Percentiles rank a stretch among this genome's conserved stretches.
Evolutionary conservation across 176 grass and related monocot genomes (phyloP).

Genomic region (Avena eriantha): DNA sequence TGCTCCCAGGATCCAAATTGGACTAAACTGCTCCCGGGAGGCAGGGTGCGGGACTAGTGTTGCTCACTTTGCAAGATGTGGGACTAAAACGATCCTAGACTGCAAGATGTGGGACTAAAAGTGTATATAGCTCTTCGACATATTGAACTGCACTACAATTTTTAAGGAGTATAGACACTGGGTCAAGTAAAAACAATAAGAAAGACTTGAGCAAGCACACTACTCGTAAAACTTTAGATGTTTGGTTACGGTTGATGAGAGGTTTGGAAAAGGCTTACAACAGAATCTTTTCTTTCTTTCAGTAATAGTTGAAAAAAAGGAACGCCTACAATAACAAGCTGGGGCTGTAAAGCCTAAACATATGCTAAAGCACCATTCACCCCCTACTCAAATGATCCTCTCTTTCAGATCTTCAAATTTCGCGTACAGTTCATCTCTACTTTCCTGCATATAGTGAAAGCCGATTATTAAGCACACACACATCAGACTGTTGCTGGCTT

Average conservation of each 20-base stretch:
- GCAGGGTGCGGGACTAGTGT: too few relatives aligned
- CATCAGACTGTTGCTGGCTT: neutral
- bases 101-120: too few relatives aligned
- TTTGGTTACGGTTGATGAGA: conserved; percentile 9
- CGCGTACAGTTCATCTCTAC: conserved; percentile 63
- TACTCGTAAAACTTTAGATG: conserved; percentile 25
- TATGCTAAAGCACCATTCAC: conserved; percentile 36
- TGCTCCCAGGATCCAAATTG: too few relatives aligned
- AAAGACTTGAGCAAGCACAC: conserved; percentile 6
- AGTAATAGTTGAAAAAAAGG: conserved; percentile 35
- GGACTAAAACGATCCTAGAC: too few relatives aligned
- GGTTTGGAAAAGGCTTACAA: conserved; percentile 20
- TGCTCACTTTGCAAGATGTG: too few relatives aligned
- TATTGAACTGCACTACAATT: neutral
- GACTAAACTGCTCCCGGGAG: too few relatives aligned
- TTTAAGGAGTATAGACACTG: conserved; percentile 12
- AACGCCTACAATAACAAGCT: conserved; percentile 50
- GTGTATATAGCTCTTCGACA: too few relatives aligned
- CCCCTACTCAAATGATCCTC: conserved; percentile 48
- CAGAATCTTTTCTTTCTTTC: conserved; percentile 29
- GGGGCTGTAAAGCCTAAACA: conserved; percentile 39
- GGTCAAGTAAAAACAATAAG: conserved; percentile 8
- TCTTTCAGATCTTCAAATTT: conserved; percentile 56
- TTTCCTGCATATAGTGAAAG: conserved; percentile 53
- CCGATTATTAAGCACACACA: neutral